These are phyloP conservation scores for Sphenostylis stenocarpa DNA, from an alignment of 306 rosid genomes.

Conservation along the genomic window DNA sequence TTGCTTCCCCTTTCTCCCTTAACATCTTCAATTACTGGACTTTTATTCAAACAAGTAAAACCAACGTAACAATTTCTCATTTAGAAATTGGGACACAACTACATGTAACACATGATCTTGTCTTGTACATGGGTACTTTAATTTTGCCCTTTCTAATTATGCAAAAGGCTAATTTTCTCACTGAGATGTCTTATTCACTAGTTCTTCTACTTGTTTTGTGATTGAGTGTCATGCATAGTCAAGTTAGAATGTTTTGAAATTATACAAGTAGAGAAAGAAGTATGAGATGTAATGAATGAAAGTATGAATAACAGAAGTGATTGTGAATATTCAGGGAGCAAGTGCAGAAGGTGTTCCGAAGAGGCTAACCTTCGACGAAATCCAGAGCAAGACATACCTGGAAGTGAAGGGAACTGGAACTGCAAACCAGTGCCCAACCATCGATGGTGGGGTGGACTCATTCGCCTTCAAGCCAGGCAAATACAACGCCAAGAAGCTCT, in stretches of 20 bases:
- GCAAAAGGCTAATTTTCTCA: too few species aligned
- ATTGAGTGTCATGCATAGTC: background rate
- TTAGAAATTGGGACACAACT: too few species aligned
- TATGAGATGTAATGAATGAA: background rate
- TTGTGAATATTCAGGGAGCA: slow-evolving; percentile 68
- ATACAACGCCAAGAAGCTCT: slow-evolving; percentile 76
- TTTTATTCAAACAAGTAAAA: background rate
- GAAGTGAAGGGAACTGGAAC: slow-evolving; percentile 96
- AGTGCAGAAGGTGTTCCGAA: slow-evolving; percentile 85
- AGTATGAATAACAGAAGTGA: background rate
- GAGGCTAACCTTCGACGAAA: slow-evolving; percentile 86
- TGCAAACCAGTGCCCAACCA: slow-evolving; percentile 94
- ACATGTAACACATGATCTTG: too few species aligned
- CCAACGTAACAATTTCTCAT: background rate
- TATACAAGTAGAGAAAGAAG: background rate
- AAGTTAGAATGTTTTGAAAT: background rate
- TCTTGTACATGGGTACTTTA: too few species aligned
- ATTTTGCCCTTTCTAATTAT: too few species aligned
- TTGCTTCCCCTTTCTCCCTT: background rate
- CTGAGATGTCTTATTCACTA: background rate
- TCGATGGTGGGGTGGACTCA: slow-evolving; percentile 77
- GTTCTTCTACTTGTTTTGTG: background rate
- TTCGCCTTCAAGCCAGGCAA: slow-evolving; percentile 82
- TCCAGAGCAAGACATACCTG: slow-evolving; percentile 91
- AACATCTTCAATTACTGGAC: background rate